Percentiles rank a stretch among this genome's conserved stretches.
phyloP scores from a whole-genome alignment of 2,329 filamentous ascomycete genomes.

The Akanthomyces uredinophilus region DNA sequence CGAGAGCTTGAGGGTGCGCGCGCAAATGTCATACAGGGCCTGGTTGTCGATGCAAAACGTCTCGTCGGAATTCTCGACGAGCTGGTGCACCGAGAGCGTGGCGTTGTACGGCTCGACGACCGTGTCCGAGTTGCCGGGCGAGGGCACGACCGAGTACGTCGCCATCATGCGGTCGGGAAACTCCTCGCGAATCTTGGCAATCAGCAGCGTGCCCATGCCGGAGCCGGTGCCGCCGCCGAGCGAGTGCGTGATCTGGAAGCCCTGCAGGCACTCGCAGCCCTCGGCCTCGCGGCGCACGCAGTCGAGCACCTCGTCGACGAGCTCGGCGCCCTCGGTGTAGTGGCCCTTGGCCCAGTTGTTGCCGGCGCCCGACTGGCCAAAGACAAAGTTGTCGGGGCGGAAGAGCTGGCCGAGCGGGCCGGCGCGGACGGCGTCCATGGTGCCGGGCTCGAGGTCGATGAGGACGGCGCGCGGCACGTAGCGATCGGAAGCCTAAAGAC shows the following conservation, averaged over 20 bases:
- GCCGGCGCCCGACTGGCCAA: conserved; percentile 97
- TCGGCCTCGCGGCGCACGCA: conserved; percentile 98
- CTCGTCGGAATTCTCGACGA: conserved; percentile 99
- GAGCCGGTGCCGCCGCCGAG: conserved; percentile 99
- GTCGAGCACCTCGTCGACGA: conserved; percentile 96
- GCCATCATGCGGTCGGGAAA: conserved; percentile 99
- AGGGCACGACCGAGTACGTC: conserved; percentile 97
- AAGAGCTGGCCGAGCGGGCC: conserved; percentile 98
- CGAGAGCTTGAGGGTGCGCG: conserved; percentile 97
- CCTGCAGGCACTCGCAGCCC: conserved; percentile 98
- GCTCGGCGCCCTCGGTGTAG: conserved; percentile 98
- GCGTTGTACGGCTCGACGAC: conserved; percentile 99
- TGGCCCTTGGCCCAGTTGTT: conserved; percentile 99
- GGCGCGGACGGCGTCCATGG: conserved; percentile 98
- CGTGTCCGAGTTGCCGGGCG: conserved; percentile 98
- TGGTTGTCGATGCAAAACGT: conserved; percentile 99
- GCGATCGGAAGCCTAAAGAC: conserved; percentile 81
- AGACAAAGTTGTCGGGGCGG: conserved; percentile 99
- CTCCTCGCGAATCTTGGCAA: conserved; percentile 99
- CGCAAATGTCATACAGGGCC: conserved; percentile 99
- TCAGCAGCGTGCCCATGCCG: conserved; percentile 98
- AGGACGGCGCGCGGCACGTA: conserved; percentile 99
- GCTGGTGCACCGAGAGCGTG: conserved; percentile 96
- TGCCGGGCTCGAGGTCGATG: conserved; percentile 98
- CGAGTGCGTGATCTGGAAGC: conserved; percentile 99